Base-by-base conservation (phyloP, 768 basidiomycete genomes). In the Phylloporus scabripes region DNA sequence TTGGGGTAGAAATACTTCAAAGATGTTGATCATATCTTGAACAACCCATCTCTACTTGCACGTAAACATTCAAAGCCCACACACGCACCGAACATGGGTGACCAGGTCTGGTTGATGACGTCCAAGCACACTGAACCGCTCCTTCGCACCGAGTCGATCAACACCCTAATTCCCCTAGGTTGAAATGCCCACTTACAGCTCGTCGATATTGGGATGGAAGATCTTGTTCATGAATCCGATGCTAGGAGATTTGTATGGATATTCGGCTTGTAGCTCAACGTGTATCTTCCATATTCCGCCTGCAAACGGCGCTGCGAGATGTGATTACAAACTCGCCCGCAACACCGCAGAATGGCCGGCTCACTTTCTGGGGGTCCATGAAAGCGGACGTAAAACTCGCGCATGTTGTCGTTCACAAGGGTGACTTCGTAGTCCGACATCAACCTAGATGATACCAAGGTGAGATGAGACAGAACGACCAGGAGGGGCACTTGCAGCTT, bases 221-320 rank as follows among this genome's bases (percentile, higher is more conserved):
- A 99, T 97, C 86, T 97, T 97, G 80, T 99, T 99, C 92, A 96
- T 94, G 72, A 99, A 99, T 2, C 96, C 96, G 58, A 99, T 99
- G 64, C 91, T 93, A 5, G 96, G 96, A 24, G 92, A 95, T 71
- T 98, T 98, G 82, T 87, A 99, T 2, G 96, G 96, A 65, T 98
- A 99, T 69, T 96, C 92, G 56, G 97, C 92, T 20, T 95, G 96
- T 18, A 99, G 78, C 66, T 99, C 96, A 50, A 99, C 96, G 62
- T 99, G 96, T 52, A 99, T 94, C 79, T 95, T 96, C 96, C 96
- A 99, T 47, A 93, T 87, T 32, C 96, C 96, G 34, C 90, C 89
- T n/a, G 89, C 83, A 64, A 98, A 98, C 6, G 95, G 95, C 49
- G 96, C 95, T 97, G 55, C 43, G 39, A 39, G 52, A 43, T 33